Conservation (phyloP, 2,329 filamentous ascomycete species). For the Alternaria dauci region DNA sequence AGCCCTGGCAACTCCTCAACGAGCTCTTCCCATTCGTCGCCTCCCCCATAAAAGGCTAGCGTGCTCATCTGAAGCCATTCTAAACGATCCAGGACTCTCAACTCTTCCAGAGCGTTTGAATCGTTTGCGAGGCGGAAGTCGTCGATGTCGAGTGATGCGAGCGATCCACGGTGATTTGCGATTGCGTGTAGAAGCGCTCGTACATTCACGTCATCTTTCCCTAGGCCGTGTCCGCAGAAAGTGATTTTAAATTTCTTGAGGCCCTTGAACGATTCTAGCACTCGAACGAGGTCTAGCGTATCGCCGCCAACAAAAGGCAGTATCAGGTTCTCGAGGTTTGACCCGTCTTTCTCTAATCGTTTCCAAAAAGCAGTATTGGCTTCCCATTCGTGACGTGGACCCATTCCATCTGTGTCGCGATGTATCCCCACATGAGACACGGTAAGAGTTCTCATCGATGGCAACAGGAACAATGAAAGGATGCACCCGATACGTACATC, state of each 20-base stretch:
- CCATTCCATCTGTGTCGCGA: neutral
- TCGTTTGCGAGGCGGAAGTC: neutral
- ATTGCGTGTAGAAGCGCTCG: neutral
- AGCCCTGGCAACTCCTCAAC: neutral
- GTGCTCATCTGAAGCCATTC: neutral
- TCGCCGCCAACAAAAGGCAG: neutral
- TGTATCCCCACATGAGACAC: neutral
- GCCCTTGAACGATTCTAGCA: neutral
- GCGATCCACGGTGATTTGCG: slow-evolving; percentile 3
- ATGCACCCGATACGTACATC: slow-evolving; percentile 6
- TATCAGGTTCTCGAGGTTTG: slow-evolving; percentile 6
- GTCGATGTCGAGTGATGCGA: neutral
- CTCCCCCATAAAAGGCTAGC: neutral
- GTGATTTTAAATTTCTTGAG: slow-evolving; percentile 10
- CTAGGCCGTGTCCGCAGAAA: neutral
- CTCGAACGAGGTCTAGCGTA: neutral
- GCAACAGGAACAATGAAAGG: slow-evolving; percentile 8
- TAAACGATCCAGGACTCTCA: neutral
- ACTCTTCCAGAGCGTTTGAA: neutral
- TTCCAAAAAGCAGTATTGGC: neutral
- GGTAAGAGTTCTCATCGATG: slow-evolving; percentile 6
- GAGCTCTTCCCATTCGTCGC: neutral
- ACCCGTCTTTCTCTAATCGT: slow-evolving; percentile 7
- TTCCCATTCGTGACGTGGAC: neutral
- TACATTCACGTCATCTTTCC: neutral